Evolutionary conservation across 495 filamentous ascomycete species (phyloP).

Genomic region (Talaromyces ruber): DNA sequence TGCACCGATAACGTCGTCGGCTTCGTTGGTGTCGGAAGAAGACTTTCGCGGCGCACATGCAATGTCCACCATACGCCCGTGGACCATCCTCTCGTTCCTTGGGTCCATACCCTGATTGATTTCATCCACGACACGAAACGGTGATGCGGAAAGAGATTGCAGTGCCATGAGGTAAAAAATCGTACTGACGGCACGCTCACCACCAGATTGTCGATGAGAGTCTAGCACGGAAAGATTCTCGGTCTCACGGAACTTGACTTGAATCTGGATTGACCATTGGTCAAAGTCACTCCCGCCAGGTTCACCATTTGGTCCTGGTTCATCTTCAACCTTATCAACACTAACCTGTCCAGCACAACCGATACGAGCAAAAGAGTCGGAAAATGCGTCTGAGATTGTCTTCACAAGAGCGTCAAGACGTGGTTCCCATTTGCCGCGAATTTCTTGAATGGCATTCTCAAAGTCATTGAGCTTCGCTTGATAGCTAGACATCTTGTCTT

Average conservation of each 20-base stretch:
- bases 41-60: slow-evolving; percentile 68
- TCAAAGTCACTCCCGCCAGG: slow-evolving; percentile 74
- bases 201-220: slow-evolving; percentile 89
- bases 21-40: slow-evolving; percentile 11
- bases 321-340: slow-evolving; percentile 41
- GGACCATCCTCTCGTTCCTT: slow-evolving; percentile 94
- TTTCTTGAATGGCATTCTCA: slow-evolving; percentile 46
- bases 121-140: slow-evolving; percentile 99
- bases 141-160: slow-evolving; percentile 84
- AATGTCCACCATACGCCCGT: slow-evolving; percentile 92
- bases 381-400: slow-evolving; percentile 82
- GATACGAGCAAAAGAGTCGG: slow-evolving; percentile 85
- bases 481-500: slow-evolving; percentile 34
- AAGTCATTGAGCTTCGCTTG: slow-evolving; percentile 39
- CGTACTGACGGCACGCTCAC: slow-evolving; percentile 91
- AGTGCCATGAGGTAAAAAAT: slow-evolving; percentile 99
- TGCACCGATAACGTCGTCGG: slow-evolving; percentile 17
- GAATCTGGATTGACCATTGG: slow-evolving; percentile 87
- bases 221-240: slow-evolving; percentile 79
- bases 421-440: slow-evolving; percentile 70
- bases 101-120: slow-evolving; percentile 99
- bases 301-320: slow-evolving; percentile 25
- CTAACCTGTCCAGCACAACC: slow-evolving; percentile 89
- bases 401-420: slow-evolving; percentile 65
- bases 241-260: slow-evolving; percentile 85